These are phyloP conservation scores for Ophiostoma tasmaniense DNA, from an alignment of 2,329 filamentous ascomycete species.

Conservation along the genomic window DNA sequence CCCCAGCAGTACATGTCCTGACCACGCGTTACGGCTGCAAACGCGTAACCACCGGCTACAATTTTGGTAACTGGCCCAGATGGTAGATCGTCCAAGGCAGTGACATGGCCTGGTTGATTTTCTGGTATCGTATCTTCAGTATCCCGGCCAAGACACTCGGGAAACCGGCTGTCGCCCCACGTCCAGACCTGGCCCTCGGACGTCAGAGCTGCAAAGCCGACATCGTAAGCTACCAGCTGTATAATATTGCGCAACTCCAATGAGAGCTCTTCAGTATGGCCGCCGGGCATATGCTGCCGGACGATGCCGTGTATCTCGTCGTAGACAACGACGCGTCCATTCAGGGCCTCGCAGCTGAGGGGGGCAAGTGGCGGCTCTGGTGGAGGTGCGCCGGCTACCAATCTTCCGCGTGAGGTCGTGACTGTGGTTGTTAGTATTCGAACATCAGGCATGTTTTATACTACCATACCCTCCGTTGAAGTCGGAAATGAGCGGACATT, in stretches of 20 bases:
- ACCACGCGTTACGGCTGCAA: conserved; percentile 49
- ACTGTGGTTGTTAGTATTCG: not conserved
- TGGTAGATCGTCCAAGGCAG: conserved; percentile 43
- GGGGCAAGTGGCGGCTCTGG: not conserved
- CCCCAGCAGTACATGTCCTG: conserved; percentile 57
- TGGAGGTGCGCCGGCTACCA: not conserved
- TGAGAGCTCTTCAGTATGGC: conserved; percentile 18
- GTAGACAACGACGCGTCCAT: not conserved
- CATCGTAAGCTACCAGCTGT: conserved; percentile 40
- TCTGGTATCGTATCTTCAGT: conserved; percentile 37
- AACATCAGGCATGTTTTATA: too few species aligned
- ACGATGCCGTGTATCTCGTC: conserved; percentile 16
- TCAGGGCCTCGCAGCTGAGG: conserved; percentile 1
- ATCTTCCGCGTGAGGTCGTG: not conserved
- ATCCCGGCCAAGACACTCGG: conserved; percentile 47
- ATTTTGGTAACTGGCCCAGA: conserved; percentile 46
- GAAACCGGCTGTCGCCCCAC: conserved; percentile 51
- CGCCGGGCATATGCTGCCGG: conserved; percentile 23
- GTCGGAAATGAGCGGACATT: conserved; percentile 31
- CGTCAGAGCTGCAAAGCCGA: conserved; percentile 41
- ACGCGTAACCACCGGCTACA: conserved; percentile 46
- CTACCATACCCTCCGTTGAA: conserved; percentile 41
- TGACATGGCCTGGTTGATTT: conserved; percentile 36
- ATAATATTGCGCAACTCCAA: conserved; percentile 24
- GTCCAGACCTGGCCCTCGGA: conserved; percentile 39